A percentile compares a stretch with the other conserved stretches of the same genome.
Conservation (phyloP, 2,329 filamentous ascomycete genomes). For the Fusarium dimerum region DNA sequence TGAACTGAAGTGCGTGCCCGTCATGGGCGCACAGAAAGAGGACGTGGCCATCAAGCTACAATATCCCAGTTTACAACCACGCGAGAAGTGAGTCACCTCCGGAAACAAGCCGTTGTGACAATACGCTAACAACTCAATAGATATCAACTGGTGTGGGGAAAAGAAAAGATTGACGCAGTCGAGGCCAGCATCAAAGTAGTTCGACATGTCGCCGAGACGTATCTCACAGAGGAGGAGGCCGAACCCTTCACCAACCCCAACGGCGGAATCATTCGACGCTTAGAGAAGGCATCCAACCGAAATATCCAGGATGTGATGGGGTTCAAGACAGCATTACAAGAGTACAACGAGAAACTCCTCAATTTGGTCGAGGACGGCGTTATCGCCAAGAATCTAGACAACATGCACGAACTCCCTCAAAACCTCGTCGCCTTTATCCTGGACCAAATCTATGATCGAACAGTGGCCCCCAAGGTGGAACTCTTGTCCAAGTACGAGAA, state of each 20-base stretch:
- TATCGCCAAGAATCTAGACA: slow-evolving; percentile 71
- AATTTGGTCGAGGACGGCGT: slow-evolving; percentile 68
- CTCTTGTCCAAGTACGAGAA: slow-evolving; percentile 82
- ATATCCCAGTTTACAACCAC: slow-evolving; percentile 75
- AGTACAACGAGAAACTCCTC: slow-evolving; percentile 75
- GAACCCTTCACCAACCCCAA: slow-evolving; percentile 70
- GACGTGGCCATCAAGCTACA: slow-evolving; percentile 69
- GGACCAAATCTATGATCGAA: slow-evolving; percentile 86
- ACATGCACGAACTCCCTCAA: slow-evolving; percentile 68
- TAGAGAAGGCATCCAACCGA: slow-evolving; percentile 72
- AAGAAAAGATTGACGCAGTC: slow-evolving; percentile 76
- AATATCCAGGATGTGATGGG: slow-evolving; percentile 64
- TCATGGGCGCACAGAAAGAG: slow-evolving; percentile 50
- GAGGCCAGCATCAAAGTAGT: slow-evolving; percentile 73
- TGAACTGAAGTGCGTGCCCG: slow-evolving; percentile 51
- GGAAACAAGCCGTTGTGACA: background rate
- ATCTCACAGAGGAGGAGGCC: slow-evolving; percentile 71
- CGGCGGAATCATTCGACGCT: slow-evolving; percentile 71
- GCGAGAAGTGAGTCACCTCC: slow-evolving; percentile 59
- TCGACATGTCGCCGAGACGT: slow-evolving; percentile 70
- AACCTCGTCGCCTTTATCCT: slow-evolving; percentile 79
- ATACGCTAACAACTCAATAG: slow-evolving; percentile 29
- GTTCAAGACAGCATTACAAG: slow-evolving; percentile 71
- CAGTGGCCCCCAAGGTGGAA: slow-evolving; percentile 86
- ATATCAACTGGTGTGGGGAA: slow-evolving; percentile 70